phyloP scores from a whole-genome alignment of 495 filamentous ascomycete genomes.

The Staphylotrichum longicolle region DNA sequence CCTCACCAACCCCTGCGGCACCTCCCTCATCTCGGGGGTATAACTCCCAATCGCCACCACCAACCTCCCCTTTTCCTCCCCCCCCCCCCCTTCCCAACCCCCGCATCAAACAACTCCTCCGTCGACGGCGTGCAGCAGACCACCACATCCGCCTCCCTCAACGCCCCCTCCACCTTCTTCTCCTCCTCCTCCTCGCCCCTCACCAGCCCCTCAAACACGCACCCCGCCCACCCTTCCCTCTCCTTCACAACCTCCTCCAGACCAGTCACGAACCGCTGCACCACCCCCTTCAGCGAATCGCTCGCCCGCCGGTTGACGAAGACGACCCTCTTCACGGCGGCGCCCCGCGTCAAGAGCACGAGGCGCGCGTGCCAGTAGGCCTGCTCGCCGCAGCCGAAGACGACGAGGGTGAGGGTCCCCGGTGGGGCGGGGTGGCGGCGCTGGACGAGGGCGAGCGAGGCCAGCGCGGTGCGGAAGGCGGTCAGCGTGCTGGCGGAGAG shows the following conservation, averaged over 20 bases:
- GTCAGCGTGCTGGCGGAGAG: constrained; percentile 85
- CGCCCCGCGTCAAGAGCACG: constrained; percentile 67
- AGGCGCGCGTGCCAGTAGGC: constrained; percentile 93
- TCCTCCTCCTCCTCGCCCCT: constrained; percentile 75
- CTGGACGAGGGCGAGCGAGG: constrained; percentile 69
- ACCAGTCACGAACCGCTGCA: constrained; percentile 55
- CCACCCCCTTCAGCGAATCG: constrained; percentile 31
- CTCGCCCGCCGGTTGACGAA: constrained; percentile 59
- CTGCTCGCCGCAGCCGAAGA: constrained; percentile 89
- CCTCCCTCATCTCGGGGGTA: constrained; percentile 78
- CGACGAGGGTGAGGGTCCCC: constrained; percentile 54
- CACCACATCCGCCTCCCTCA: constrained; percentile 70
- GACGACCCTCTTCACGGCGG: constrained; percentile 70
- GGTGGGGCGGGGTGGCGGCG: too few species aligned
- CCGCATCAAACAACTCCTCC: constrained; percentile 49
- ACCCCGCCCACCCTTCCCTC: constrained; percentile 54
- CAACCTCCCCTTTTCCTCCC: constrained; percentile 69
- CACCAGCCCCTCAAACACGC: constrained; percentile 69
- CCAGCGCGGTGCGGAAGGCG: constrained; percentile 89
- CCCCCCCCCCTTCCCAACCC: constrained; percentile 62
- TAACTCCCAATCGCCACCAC: constrained; percentile 83
- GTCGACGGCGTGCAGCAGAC: constrained; percentile 64
- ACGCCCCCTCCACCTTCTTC: constrained; percentile 64
- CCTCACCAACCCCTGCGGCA: constrained; percentile 70
- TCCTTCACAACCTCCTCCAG: constrained; percentile 47